Conservation (phyloP, 805 yeast genomes). For the Candida xyloterini region DNA sequence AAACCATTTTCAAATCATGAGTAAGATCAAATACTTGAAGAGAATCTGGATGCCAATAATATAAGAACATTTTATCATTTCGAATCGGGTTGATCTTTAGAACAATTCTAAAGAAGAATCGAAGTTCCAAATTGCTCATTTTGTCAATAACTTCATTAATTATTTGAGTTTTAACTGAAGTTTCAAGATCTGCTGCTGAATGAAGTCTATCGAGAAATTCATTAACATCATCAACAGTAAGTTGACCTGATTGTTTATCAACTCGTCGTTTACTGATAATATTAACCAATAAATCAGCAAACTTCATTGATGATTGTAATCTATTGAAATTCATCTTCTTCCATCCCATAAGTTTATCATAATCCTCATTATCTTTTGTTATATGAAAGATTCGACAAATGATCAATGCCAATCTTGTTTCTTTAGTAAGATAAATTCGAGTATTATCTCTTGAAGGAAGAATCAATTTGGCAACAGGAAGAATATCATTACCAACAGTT, state of each 20-base stretch:
- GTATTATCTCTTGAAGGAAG: constrained; percentile 61
- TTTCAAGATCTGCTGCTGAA: constrained; percentile 15
- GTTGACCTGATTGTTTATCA: constrained; percentile 30
- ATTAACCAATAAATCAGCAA: constrained; percentile 48
- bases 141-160: constrained; percentile 43
- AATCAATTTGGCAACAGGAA: constrained; percentile 60
- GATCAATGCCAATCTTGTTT: constrained; percentile 52
- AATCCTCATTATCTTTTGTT: constrained; percentile 60
- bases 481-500: constrained; percentile 59
- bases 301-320: constrained; percentile 38
- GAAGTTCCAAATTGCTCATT: constrained; percentile 37
- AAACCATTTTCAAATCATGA: constrained; percentile 57
- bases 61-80: constrained; percentile 56
- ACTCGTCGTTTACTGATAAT: constrained; percentile 50
- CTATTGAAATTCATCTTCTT: constrained; percentile 39
- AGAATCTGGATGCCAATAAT: constrained; percentile 79
- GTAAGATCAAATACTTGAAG: constrained; percentile 60
- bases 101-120: constrained; percentile 64
- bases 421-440: constrained; percentile 57
- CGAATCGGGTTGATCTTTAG: constrained; percentile 59
- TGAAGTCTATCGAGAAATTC: constrained; percentile 43
- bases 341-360: constrained; percentile 47
- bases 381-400: constrained; percentile 53
- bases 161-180: constrained; percentile 2
- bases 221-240: constrained; percentile 51